A percentile compares a stretch with the other conserved stretches of the same genome.
These are phyloP conservation scores for Schizophyllum commune DNA, from an alignment of 1,284 basidiomycete genomes.

Conservation along the genomic window DNA sequence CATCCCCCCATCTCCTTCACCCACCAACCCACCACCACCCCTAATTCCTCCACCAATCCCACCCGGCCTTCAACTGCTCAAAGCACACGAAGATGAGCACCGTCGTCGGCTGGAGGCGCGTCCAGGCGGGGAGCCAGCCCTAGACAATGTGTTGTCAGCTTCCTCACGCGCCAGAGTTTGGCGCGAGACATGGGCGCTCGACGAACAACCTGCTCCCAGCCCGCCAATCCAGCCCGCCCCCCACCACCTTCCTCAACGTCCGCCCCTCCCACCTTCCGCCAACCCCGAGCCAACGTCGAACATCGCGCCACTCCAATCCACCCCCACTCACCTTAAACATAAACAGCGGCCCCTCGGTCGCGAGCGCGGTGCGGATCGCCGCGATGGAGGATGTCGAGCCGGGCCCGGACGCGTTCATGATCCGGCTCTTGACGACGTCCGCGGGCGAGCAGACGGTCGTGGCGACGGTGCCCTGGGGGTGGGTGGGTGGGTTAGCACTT, in stretches of 20 bases:
- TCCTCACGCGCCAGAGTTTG: too few species aligned
- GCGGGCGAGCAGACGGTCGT: constrained; percentile 93
- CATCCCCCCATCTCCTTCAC: too few species aligned
- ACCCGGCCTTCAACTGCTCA: constrained; percentile 65
- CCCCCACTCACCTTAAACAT: constrained; percentile 83
- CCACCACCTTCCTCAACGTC: too few species aligned
- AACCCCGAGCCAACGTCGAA: too few species aligned
- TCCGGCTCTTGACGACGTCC: constrained; percentile 84
- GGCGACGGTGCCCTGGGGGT: constrained; percentile 77
- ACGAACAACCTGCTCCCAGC: too few species aligned
- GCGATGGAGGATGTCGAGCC: constrained; percentile 69
- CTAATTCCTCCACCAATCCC: constrained; percentile 40
- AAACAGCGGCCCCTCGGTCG: constrained; percentile 79
- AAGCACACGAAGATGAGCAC: constrained; percentile 83
- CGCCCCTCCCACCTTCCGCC: too few species aligned
- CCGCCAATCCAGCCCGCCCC: too few species aligned
- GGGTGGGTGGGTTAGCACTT: not conserved
- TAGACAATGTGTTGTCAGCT: too few species aligned
- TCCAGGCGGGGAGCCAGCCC: constrained; percentile 84
- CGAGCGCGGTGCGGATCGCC: constrained; percentile 67
- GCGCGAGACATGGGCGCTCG: too few species aligned
- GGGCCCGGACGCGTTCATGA: constrained; percentile 85
- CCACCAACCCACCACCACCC: too few species aligned
- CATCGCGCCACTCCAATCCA: too few species aligned
- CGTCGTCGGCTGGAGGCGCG: constrained; percentile 77